Percentiles rank a stretch among this genome's conserved stretches.
phyloP scores from a whole-genome alignment of 306 rosid genomes.

The Acmispon strigosus region DNA sequence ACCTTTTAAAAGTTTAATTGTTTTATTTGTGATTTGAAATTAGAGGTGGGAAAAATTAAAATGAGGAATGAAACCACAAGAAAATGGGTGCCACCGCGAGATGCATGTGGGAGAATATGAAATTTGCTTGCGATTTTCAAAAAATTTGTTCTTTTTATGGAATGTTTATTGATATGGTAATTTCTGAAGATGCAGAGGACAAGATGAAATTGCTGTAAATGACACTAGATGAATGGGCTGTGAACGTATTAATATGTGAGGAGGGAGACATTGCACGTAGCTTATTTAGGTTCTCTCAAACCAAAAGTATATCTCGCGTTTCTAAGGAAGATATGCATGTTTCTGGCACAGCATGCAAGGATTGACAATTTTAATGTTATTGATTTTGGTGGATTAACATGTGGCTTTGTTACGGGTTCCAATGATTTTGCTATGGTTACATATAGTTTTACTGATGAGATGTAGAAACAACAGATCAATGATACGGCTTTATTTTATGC shows the following conservation, averaged over 20 bases:
- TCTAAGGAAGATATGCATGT: slow-evolving; percentile 26
- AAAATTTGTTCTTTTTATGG: neutral
- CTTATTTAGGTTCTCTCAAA: slow-evolving; percentile 15
- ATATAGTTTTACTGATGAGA: too few species aligned
- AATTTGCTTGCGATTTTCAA: slow-evolving; percentile 8
- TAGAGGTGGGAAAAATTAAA: neutral
- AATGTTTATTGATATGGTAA: too few species aligned
- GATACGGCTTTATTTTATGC: too few species aligned
- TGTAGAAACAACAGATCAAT: too few species aligned
- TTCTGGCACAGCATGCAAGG: slow-evolving; percentile 3
- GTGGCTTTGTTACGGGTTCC: neutral
- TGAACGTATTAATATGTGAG: neutral
- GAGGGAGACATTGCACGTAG: slow-evolving; percentile 7
- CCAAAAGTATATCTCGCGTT: slow-evolving; percentile 5
- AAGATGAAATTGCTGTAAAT: neutral
- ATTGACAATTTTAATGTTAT: neutral
- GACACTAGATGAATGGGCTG: neutral
- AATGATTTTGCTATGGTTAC: neutral
- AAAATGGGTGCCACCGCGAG: neutral
- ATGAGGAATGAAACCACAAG: too few species aligned
- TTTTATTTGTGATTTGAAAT: neutral
- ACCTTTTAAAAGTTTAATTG: neutral
- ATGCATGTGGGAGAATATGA: slow-evolving; percentile 13
- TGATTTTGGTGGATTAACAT: neutral
- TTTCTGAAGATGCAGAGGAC: neutral